These are phyloP conservation scores for Quercus robur DNA, from an alignment of 306 rosid species.

Conservation along the genomic window DNA sequence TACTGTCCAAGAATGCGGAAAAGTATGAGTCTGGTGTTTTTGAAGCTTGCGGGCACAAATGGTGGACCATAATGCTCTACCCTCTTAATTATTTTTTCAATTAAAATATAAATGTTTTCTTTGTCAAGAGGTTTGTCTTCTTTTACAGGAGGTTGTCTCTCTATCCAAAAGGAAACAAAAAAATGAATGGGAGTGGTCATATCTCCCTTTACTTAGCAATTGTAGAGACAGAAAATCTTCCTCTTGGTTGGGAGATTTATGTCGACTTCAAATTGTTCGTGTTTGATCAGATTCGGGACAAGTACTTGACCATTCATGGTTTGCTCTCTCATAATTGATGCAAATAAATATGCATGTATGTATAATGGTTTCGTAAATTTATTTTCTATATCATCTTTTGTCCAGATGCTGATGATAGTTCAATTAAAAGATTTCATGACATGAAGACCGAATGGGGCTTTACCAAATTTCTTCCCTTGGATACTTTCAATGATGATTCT, in stretches of 20 bases:
- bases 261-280: too few relatives aligned
- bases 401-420: too few relatives aligned
- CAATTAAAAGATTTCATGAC: neutral
- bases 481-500: neutral
- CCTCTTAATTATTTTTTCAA: too few relatives aligned
- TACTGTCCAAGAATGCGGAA: neutral
- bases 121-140: neutral
- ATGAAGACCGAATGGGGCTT: neutral
- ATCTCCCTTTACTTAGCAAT: too few relatives aligned
- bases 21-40: neutral
- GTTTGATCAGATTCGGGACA: too few relatives aligned
- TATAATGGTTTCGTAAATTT: too few relatives aligned
- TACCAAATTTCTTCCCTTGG: neutral
- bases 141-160: neutral
- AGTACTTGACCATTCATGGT: neutral
- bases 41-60: constrained; percentile 4
- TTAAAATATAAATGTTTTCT: too few relatives aligned
- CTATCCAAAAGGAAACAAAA: neutral
- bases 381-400: too few relatives aligned
- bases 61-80: neutral
- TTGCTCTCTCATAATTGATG: too few relatives aligned
- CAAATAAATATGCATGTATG: too few relatives aligned
- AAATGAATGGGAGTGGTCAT: neutral
- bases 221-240: too few relatives aligned
- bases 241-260: too few relatives aligned